These are phyloP conservation scores for Magnolia sinica DNA, from an alignment of 164 flowering plant genomes.

Conservation along the genomic window DNA sequence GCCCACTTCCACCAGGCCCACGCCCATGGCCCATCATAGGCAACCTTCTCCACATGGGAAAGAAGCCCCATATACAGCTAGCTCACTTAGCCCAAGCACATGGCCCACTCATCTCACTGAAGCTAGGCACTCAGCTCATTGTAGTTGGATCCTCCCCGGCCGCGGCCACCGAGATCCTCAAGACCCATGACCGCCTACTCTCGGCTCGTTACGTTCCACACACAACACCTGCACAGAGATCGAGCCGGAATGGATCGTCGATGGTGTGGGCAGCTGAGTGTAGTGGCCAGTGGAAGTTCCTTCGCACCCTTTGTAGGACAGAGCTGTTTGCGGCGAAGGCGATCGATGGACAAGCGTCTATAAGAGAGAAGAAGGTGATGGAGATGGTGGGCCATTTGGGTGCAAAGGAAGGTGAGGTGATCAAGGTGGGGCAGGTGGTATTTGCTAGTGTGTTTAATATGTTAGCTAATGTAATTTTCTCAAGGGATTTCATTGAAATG, in stretches of 20 bases:
- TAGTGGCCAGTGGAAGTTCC: slow-evolving; percentile 28
- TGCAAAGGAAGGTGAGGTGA: slow-evolving; percentile 15
- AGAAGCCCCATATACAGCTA: slow-evolving; percentile 21
- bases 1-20: slow-evolving; percentile 33
- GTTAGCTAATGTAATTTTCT: slow-evolving; percentile 18
- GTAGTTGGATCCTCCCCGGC: slow-evolving; percentile 32
- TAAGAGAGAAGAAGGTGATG: slow-evolving; percentile 25
- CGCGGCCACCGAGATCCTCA: slow-evolving; percentile 32
- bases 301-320: slow-evolving; percentile 29
- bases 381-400: slow-evolving; percentile 18
- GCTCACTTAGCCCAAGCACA: slow-evolving; percentile 18
- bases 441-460: slow-evolving; percentile 25
- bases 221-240: not conserved
- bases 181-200: slow-evolving; percentile 30
- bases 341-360: slow-evolving; percentile 21
- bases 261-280: slow-evolving; percentile 23
- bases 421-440: slow-evolving; percentile 20
- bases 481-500: slow-evolving; percentile 22
- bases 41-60: slow-evolving; percentile 24
- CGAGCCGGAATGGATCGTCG: not conserved
- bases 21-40: slow-evolving; percentile 31
- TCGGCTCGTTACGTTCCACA: slow-evolving; percentile 23
- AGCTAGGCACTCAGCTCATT: slow-evolving; percentile 25
- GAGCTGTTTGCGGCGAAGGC: slow-evolving; percentile 32
- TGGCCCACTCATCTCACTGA: slow-evolving; percentile 33